Conservation (phyloP, 225 moss, liverwort and hornwort genomes). For the Asterella californica region DNA sequence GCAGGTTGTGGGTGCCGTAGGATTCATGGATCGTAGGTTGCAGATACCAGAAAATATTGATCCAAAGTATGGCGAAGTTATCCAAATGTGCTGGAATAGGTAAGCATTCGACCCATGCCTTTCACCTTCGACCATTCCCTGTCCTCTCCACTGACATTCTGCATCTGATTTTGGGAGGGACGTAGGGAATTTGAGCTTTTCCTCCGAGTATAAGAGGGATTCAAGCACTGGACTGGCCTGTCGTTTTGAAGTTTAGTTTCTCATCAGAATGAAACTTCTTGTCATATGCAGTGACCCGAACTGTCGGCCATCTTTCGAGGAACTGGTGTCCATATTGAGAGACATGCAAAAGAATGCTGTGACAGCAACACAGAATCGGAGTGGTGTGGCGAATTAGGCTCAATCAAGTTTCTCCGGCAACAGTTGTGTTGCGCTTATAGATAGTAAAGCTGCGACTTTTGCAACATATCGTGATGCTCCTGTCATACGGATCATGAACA, state of each 20-base stretch:
- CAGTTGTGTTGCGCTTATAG: background rate
- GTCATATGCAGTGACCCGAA: constrained; percentile 38
- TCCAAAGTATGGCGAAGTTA: constrained; percentile 57
- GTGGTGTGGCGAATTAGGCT: background rate
- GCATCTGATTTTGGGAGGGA: background rate
- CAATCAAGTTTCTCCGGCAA: background rate
- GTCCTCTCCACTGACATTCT: background rate
- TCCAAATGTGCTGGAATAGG: constrained; percentile 86
- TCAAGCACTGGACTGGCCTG: background rate
- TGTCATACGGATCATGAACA: background rate
- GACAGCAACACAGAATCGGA: background rate
- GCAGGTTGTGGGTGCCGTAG: constrained; percentile 94
- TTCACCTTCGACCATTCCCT: background rate
- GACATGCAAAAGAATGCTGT: constrained; percentile 37
- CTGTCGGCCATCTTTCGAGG: constrained; percentile 35
- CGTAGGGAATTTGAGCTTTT: background rate
- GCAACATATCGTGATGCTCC: background rate
- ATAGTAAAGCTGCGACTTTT: background rate
- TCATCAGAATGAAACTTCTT: background rate
- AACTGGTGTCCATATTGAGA: constrained; percentile 30
- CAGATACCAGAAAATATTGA: constrained; percentile 70
- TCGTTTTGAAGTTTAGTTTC: too few relatives aligned
- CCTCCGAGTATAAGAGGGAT: too few relatives aligned
- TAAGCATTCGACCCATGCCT: constrained; percentile 8
- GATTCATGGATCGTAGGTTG: constrained; percentile 79